These are phyloP conservation scores for Astragalus glycyphyllos DNA, from an alignment of 306 rosid genomes.

Conservation along the genomic window DNA sequence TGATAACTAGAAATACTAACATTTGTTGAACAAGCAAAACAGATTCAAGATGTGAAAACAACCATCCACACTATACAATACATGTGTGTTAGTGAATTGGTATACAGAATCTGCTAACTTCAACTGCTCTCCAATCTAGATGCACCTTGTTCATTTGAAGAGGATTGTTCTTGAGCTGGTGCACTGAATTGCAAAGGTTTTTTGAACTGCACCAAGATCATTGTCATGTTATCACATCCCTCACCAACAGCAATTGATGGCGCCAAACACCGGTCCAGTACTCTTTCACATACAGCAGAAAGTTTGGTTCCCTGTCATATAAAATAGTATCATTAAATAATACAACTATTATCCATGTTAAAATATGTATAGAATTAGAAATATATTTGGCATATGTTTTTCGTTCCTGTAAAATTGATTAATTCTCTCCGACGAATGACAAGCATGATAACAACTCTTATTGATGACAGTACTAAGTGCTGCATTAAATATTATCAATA, in stretches of 20 bases:
- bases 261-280: slow-evolving; percentile 80
- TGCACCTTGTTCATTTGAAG: slow-evolving; percentile 41
- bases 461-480: not conserved
- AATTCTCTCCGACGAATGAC: not conserved
- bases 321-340: not conserved
- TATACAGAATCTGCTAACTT: slow-evolving; percentile 44
- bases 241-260: slow-evolving; percentile 78
- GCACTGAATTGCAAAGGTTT: slow-evolving; percentile 45
- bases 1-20: too few relatives aligned
- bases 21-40: too few relatives aligned
- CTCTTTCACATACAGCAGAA: slow-evolving; percentile 79
- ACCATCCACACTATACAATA: slow-evolving; percentile 16
- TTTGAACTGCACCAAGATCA: slow-evolving; percentile 90
- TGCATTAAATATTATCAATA: not conserved
- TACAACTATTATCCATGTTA: not conserved
- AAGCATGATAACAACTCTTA: not conserved
- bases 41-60: too few relatives aligned
- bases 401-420: too few relatives aligned
- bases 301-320: slow-evolving; percentile 73
- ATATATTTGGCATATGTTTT: too few relatives aligned
- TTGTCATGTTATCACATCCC: slow-evolving; percentile 97
- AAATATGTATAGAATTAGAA: too few relatives aligned
- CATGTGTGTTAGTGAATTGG: slow-evolving; percentile 18
- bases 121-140: slow-evolving; percentile 32
- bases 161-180: slow-evolving; percentile 42